Base-by-base conservation (phyloP, 1,139 yeast species). In the Pichia sp. region DNA sequence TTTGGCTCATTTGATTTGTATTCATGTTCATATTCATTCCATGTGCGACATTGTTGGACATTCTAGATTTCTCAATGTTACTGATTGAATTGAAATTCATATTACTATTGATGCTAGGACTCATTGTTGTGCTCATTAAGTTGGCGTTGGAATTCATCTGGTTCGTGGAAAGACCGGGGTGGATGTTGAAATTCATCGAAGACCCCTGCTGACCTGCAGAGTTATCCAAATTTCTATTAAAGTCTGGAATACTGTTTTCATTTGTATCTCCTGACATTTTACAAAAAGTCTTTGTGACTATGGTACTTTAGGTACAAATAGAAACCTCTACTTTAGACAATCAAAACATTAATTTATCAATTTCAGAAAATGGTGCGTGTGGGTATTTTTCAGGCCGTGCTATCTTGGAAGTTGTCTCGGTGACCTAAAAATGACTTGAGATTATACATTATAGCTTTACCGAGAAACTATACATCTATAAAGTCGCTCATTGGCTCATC, bases 221-320 rank as follows among this genome's bases (percentile, higher is more conserved):
- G 21, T 21, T 32, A 10, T 18, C 35, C 22, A 21, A 11, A 15
- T 20, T 20, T 8, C 11, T 32, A 5, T 19, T 25, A 32, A 21
- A 21, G 7, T 18, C 35, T 4, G 18, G 24, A 9, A 21, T 15
- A n/a, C 15, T n/a, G 14, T 23, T n/a, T 56, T 56, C 35, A 79
- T 35, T 68, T 72, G 50, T 74, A 81, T 43, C 74, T 26, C 4
- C 8, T 14, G 18, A 22, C 10, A 22, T 10, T 22, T n/a, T n/a
- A n/a, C n/a, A n/a, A n/a, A n/a, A n/a, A n/a, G n/a, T n/a, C n/a
- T n/a, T n/a, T n/a, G n/a, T n/a, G n/a, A n/a, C n/a, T n/a, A n/a
- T n/a, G n/a, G n/a, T n/a, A n/a, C n/a, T n/a, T n/a, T n/a, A n/a
- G n/a, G n/a, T n/a, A n/a, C n/a, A n/a, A n/a, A n/a, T n/a, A n/a